Conservation (phyloP, 768 basidiomycete species). For the Phylloporus arenicola region DNA sequence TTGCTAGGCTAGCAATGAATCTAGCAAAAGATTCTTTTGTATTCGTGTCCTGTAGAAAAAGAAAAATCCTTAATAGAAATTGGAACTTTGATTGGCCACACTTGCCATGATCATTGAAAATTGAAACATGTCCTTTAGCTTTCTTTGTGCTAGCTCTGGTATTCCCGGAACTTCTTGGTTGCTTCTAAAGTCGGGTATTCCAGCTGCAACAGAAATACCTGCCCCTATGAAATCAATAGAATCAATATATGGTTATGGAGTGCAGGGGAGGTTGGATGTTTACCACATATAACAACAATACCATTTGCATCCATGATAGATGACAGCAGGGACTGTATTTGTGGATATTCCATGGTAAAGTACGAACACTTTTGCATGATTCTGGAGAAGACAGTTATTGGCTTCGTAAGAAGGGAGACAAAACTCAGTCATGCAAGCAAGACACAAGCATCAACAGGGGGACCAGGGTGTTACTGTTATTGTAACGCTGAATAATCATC, state of each 20-base stretch:
- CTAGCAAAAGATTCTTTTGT: not conserved
- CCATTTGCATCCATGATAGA: slow-evolving; percentile 7
- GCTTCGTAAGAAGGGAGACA: no score
- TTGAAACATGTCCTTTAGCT: not conserved
- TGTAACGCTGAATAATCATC: no score
- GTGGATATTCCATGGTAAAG: not conserved
- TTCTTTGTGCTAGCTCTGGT: not conserved
- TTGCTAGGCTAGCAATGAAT: not conserved
- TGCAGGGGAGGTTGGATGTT: not conserved
- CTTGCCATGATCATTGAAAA: not conserved
- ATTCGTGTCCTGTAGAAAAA: not conserved
- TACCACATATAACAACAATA: slow-evolving; percentile 11
- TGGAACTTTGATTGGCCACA: not conserved
- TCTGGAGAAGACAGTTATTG: no score
- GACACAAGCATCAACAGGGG: no score
- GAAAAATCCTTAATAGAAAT: not conserved
- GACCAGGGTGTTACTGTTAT: no score
- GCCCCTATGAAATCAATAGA: not conserved
- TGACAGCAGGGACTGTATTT: not conserved
- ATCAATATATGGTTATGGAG: not conserved
- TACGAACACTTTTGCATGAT: no score
- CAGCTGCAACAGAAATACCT: not conserved
- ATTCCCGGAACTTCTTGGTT: not conserved
- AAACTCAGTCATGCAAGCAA: no score
- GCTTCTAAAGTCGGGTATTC: not conserved